phyloP scores from a whole-genome alignment of 805 yeast genomes.

The Starmerella apicola region DNA sequence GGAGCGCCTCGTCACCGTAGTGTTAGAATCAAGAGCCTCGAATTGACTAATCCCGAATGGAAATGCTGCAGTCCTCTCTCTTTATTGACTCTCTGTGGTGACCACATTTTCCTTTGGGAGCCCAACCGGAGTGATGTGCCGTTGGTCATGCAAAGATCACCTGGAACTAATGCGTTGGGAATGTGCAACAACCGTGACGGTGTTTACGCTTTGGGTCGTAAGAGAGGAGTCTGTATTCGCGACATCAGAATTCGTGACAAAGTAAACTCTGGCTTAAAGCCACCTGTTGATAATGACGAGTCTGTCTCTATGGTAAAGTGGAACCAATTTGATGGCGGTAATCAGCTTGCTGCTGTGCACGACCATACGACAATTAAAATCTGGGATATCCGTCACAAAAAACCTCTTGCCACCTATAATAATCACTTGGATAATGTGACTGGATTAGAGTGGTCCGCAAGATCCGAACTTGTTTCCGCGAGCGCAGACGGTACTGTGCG shows the following conservation, averaged over 20 bases:
- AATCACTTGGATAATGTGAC: constrained; percentile 49
- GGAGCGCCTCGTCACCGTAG: constrained; percentile 2
- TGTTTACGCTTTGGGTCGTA: constrained; percentile 45
- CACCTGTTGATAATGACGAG: constrained; percentile 28
- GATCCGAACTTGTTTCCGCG: constrained; percentile 42
- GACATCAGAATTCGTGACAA: constrained; percentile 47
- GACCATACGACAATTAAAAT: constrained; percentile 39
- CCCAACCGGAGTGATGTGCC: constrained; percentile 48
- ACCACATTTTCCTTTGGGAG: constrained; percentile 70
- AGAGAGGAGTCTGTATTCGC: constrained; percentile 60
- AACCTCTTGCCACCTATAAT: constrained; percentile 38
- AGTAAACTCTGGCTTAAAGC: constrained; percentile 33
- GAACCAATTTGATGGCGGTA: constrained; percentile 36
- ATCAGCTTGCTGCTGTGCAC: constrained; percentile 57
- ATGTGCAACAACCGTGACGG: constrained; percentile 37
- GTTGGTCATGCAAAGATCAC: constrained; percentile 37
- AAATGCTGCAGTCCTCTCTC: constrained; percentile 33
- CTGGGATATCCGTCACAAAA: constrained; percentile 62
- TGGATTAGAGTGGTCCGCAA: constrained; percentile 46
- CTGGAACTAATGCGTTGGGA: constrained; percentile 42
- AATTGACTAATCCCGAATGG: constrained; percentile 34
- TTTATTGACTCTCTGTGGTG: constrained; percentile 51
- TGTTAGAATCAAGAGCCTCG: constrained; percentile 29
- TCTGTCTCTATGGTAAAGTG: constrained; percentile 42
- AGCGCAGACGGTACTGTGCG: constrained; percentile 35